A percentile compares a stretch with the other conserved stretches of the same genome.
Conservation (phyloP, 768 basidiomycete species). For the Kwoniella mangroviensis region DNA sequence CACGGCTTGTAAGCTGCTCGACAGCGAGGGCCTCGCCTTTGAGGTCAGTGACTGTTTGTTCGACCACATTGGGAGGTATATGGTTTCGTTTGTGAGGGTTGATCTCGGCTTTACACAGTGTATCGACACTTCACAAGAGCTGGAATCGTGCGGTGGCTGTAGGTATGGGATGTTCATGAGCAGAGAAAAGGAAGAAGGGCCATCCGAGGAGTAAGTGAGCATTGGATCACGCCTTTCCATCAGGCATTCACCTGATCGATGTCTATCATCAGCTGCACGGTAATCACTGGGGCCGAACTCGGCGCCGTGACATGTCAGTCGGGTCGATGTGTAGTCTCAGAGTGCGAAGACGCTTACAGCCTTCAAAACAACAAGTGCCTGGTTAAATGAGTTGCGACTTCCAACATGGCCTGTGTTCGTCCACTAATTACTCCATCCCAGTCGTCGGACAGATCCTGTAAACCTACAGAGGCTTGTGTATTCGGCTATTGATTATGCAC, state of each 20-base stretch:
- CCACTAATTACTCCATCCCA: too few relatives aligned
- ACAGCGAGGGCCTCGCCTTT: not conserved
- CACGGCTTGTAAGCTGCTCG: conserved; percentile 6
- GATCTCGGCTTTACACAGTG: not conserved
- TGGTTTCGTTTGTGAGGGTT: too few relatives aligned
- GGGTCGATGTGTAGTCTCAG: not conserved
- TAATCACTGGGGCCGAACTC: not conserved
- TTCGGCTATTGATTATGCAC: too few relatives aligned
- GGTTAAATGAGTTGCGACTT: too few relatives aligned
- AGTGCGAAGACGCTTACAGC: conserved; percentile 1
- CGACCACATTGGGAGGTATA: too few relatives aligned
- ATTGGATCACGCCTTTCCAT: too few relatives aligned
- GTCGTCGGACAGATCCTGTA: too few relatives aligned
- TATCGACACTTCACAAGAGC: conserved; percentile 6
- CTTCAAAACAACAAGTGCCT: too few relatives aligned
- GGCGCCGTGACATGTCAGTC: not conserved
- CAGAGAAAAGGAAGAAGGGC: not conserved
- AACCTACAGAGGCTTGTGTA: too few relatives aligned
- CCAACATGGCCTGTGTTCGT: too few relatives aligned
- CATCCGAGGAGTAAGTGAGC: not conserved
- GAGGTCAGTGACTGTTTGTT: conserved; percentile 3
- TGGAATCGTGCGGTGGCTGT: conserved; percentile 13
- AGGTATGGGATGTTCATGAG: not conserved
- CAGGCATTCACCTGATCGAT: not conserved
- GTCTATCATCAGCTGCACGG: not conserved